phyloP scores from a whole-genome alignment of 805 yeast genomes.

The Wickerhamomyces chambardii region DNA sequence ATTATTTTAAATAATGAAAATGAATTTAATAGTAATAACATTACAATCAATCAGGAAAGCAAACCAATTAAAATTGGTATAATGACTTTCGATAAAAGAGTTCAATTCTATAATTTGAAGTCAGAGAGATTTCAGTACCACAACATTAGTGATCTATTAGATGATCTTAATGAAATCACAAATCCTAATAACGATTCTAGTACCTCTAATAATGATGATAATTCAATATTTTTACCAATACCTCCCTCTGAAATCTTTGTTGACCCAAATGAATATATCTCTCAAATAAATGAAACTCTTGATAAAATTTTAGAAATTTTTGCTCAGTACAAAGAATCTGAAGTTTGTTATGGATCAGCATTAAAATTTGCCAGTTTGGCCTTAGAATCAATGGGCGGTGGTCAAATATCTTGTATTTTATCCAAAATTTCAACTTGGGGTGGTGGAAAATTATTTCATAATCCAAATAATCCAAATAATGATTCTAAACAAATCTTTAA shows the following conservation, averaged over 20 bases:
- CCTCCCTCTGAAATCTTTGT: slow-evolving; percentile 64
- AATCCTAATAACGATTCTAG: slow-evolving; percentile 54
- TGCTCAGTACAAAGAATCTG: slow-evolving; percentile 30
- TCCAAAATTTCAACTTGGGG: slow-evolving; percentile 74
- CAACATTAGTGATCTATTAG: slow-evolving; percentile 50
- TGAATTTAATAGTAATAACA: slow-evolving; percentile 4
- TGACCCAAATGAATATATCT: slow-evolving; percentile 59
- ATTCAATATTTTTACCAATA: slow-evolving; percentile 64
- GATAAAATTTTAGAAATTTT: slow-evolving; percentile 42
- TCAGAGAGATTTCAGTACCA: slow-evolving; percentile 46
- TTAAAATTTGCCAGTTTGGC: slow-evolving; percentile 58
- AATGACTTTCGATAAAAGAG: slow-evolving; percentile 61
- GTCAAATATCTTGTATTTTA: slow-evolving; percentile 66
- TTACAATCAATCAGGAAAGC: slow-evolving; percentile 1
- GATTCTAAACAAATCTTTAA: slow-evolving; percentile 43
- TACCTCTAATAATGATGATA: slow-evolving; percentile 2
- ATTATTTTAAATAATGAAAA: slow-evolving; percentile 17
- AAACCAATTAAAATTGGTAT: slow-evolving; percentile 44
- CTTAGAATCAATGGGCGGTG: slow-evolving; percentile 64
- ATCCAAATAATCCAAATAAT: slow-evolving; percentile 22
- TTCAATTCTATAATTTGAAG: slow-evolving; percentile 67
- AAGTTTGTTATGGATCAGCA: slow-evolving; percentile 77
- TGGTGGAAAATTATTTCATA: slow-evolving; percentile 51
- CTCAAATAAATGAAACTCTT: slow-evolving; percentile 60
- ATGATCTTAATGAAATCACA: slow-evolving; percentile 23